Evolutionary conservation across 139 green algal species (phyloP), one percentile per base, ranked within the genome.

Genomic region (Nannochloris sp.): DNA sequence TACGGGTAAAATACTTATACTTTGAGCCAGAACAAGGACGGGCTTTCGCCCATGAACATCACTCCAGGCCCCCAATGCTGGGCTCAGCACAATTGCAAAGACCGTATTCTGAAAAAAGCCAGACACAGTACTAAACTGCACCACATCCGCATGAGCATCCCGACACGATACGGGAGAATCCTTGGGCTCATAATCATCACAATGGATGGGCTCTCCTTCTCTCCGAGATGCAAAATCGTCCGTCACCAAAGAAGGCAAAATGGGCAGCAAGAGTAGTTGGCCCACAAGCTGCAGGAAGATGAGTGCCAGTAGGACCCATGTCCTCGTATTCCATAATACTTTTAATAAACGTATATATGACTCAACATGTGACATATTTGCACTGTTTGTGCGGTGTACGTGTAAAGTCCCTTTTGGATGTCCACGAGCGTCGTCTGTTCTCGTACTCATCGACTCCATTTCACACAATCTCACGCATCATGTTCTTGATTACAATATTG

Each of bases 191-290:
- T 67, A 77, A 25, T 71, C 66, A 44, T 90, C 74, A 66, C 88
- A 95, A 48, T 88, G 68, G 12, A 95, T 64, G 16, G 49, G 29
- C 12, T 75, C 18, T 4, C 83, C 79, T 18, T 79, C 73, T 11
- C 62, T 50, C 1, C 75, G 57, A 15, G 72, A 81, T 0, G 87
- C 85, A 61, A 95, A 94, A 50, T 85, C 88, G 57, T 95, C 82
- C 5, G 83, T 92, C 25, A 87, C 66, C 0, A 93, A 60, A 15
- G 71, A 80, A 1, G 87, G 84, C 4, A 87, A 67, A 6, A 86
- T 34, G 2, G 87, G 87, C 5, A 82, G 60, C 44, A 63, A 5
- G 4, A 71, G 60, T 31, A 53, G 4, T 51, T 25, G 44, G 63
- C 60, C 66, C 14, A 54, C 27, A 9, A 70, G 62, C 29, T 81